Evolutionary conservation across 2,329 filamentous ascomycete genomes (phyloP).

Genomic region (Cryphonectria japonica): DNA sequence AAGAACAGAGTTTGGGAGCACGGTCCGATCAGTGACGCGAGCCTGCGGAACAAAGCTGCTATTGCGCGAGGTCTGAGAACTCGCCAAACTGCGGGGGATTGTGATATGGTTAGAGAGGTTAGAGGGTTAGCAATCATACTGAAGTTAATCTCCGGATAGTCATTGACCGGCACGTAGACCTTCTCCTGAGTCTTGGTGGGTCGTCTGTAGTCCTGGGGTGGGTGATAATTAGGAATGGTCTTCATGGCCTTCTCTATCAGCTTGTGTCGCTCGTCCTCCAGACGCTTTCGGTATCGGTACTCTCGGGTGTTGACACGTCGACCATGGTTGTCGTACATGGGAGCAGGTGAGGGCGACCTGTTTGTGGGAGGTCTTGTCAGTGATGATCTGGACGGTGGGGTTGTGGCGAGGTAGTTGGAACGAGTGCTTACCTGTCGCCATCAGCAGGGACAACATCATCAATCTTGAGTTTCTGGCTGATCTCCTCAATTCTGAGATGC

Average conservation of each 20-base stretch:
- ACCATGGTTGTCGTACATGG: slow-evolving; percentile 99
- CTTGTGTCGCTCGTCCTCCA: slow-evolving; percentile 98
- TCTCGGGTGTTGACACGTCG: slow-evolving; percentile 99
- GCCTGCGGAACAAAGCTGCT: slow-evolving; percentile 37
- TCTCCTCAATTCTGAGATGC: slow-evolving; percentile 97
- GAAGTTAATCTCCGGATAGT: slow-evolving; percentile 99
- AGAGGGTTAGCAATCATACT: slow-evolving; percentile 99
- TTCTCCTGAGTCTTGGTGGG: slow-evolving; percentile 99
- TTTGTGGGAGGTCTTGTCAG: slow-evolving; percentile 30
- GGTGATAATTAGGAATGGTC: slow-evolving; percentile 98
- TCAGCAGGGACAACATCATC: slow-evolving; percentile 98
- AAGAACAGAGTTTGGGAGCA: slow-evolving; percentile 42
- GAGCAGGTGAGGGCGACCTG: slow-evolving; percentile 92
- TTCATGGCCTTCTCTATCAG: slow-evolving; percentile 99
- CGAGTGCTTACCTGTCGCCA: slow-evolving; percentile 80
- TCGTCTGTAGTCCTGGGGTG: slow-evolving; percentile 95
- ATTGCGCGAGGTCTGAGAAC: slow-evolving; percentile 41
- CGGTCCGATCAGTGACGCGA: slow-evolving; percentile 42
- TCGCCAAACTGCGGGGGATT: slow-evolving; percentile 51
- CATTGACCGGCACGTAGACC: slow-evolving; percentile 99
- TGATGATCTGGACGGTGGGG: not conserved
- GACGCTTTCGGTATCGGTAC: slow-evolving; percentile 95
- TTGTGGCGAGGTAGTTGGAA: not conserved
- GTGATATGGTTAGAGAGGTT: slow-evolving; percentile 70
- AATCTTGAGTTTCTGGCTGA: slow-evolving; percentile 98